Evolutionary conservation across 768 basidiomycete genomes (phyloP), one percentile per base, ranked within the genome.

Genomic region (Daedaleopsis sinensis): DNA sequence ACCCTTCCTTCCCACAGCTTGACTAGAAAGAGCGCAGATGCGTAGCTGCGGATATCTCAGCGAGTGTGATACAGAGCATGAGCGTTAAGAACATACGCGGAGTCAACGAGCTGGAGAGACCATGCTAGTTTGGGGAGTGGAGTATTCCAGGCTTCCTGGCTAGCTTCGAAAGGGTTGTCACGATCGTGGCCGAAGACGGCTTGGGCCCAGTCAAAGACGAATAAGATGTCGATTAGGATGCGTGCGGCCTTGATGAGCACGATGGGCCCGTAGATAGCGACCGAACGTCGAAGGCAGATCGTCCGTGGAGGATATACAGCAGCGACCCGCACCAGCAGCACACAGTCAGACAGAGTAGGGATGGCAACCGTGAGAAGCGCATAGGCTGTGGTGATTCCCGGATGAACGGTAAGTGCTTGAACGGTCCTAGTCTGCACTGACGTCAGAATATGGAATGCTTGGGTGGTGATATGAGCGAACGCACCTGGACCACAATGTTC

Each of bases 291-390:
- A 44, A 32, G 59, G 2, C 70, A 58, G 0, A 71, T 70, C 3
- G 54, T 42, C 5, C 55, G 55, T 1, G 66, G 63, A 0, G 78
- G 77, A 57, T 73, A 79, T 8, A 80, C 73, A 3, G 74, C 73
- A 27, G 72, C 57, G 12, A 80, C 69, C 0, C 78, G 71, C 52
- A 78, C 65, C n/a, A 77, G 44, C 10, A 80, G 73, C 42, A 80
- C 73, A 13, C 70, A 72, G 59, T 80, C 78, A 21, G 77, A 70
- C 49, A 78, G 66, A 1, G 77, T 50, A 16, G 77, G 77, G 1
- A 74, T 70, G 50, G 72, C 62, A 10, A 71, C 39, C 12, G 32
- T 37, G 35, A 57, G 35, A 47, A 15, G 52, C 0, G 60, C 60
- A 48, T 50, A 61, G 1, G 48, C 42, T 12, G 51, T 57, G 24